Evolutionary conservation across 1,284 basidiomycete genomes (phyloP), one percentile per base, ranked within the genome.

Genomic region (Trichosporon faecale): DNA sequence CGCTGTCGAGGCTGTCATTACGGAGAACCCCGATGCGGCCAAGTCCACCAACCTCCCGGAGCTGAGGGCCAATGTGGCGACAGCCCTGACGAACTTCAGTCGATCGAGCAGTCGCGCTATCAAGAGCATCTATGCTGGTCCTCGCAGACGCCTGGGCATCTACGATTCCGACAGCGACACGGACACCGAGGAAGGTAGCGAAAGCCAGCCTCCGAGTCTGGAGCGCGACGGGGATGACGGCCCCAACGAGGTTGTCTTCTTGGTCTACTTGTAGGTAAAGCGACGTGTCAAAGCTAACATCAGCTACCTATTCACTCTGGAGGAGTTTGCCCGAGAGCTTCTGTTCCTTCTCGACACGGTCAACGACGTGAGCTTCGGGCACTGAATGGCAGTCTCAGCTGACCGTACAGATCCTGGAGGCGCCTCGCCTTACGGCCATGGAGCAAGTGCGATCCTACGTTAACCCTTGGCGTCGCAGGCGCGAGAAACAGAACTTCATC

Each of bases 271-370:
- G 93, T 94, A 74, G 79, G 92, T 11, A 18, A 14, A 0, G 14
- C 21, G 21, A 1, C 0, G 21, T 63, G 31, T n/a, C 71, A 46
- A 80, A 84, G 66, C 79, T 79, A n/a, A 86, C 92, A 66, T 25
- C 73, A 95, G 93, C 84, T 95, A 94, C 83, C 91, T 95, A 71
- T 97, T 96, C 82, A 95, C 93, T 0, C 82, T 96, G 57, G 93
- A 97, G 82, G 95, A 97, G 79, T 96, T 96, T 78, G 88, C 92
- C 6, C 85, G 88, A 70, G 95, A 97, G 80, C 84, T 95, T 63
- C 86, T 91, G 57, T 89, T 89, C 49, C 88, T 97, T 3, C 86
- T 93, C 0, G 91, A 94, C 77, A 90, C 92, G 0, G 91, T 95
- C 86, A 86, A 88, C 66, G 87, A 91, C 68, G 80, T 81, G 18